A percentile compares a stretch with the other conserved stretches of the same genome.
Evolutionary conservation across 2,329 filamentous ascomycete genomes (phyloP).

Genomic region (Penicillium freii): DNA sequence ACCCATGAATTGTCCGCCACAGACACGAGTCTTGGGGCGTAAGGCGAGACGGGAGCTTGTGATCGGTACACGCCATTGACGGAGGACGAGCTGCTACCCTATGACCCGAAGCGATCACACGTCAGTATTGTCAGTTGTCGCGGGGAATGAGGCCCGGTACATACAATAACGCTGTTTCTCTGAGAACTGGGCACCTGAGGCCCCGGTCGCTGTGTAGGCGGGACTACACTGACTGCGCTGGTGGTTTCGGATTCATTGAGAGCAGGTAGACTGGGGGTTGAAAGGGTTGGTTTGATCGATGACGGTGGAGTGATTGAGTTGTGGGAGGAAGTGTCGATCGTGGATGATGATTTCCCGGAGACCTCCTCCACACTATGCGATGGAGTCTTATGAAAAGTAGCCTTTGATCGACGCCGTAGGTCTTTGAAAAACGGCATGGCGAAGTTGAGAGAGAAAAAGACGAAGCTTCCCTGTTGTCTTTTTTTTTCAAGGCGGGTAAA

Average conservation of each 20-base stretch:
- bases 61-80: slow-evolving; percentile 46
- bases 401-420: slow-evolving; percentile 71
- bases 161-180: slow-evolving; percentile 45
- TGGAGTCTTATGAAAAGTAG: slow-evolving; percentile 59
- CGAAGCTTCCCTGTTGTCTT: slow-evolving; percentile 6
- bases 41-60: slow-evolving; percentile 67
- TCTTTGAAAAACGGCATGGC: slow-evolving; percentile 67
- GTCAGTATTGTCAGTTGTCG: neutral
- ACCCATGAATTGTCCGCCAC: slow-evolving; percentile 83
- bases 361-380: slow-evolving; percentile 57
- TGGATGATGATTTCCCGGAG: slow-evolving; percentile 63
- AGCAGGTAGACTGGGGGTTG: slow-evolving; percentile 59
- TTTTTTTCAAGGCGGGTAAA: neutral
- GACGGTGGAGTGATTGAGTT: slow-evolving; percentile 74
- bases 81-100: slow-evolving; percentile 38
- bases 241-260: slow-evolving; percentile 52
- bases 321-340: slow-evolving; percentile 55
- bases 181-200: slow-evolving; percentile 40
- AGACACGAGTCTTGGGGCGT: slow-evolving; percentile 76
- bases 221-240: slow-evolving; percentile 35
- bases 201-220: slow-evolving; percentile 47
- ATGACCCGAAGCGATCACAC: slow-evolving; percentile 5
- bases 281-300: slow-evolving; percentile 64
- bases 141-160: slow-evolving; percentile 12
- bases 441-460: slow-evolving; percentile 9